Conservation (phyloP, 108 stramenopile species). For the Schizochytrium sp. region DNA sequence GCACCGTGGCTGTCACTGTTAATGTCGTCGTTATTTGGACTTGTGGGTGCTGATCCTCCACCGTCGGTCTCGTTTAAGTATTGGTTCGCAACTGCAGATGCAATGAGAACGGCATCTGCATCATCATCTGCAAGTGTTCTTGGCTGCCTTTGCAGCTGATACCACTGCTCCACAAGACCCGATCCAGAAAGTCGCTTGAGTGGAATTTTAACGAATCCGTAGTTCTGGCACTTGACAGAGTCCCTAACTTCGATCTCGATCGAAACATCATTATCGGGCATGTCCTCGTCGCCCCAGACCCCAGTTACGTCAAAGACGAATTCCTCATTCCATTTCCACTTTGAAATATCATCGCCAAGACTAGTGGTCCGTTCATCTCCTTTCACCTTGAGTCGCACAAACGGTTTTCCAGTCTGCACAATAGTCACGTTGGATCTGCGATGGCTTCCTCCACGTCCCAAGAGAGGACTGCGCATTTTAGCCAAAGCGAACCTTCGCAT, state of each 20-base stretch:
- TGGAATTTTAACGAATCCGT: conserved; percentile 10
- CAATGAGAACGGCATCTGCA: conserved; percentile 3
- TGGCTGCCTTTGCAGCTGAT: conserved; percentile 16
- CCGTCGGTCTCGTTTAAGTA: conserved; percentile 15
- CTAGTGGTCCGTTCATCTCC: not conserved
- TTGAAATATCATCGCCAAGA: not conserved
- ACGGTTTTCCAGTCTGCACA: conserved; percentile 10
- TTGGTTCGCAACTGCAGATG: not conserved
- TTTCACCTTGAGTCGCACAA: conserved; percentile 41
- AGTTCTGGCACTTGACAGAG: conserved; percentile 20
- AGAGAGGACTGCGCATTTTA: not conserved
- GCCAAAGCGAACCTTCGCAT: conserved; percentile 32
- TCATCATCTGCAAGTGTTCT: not conserved
- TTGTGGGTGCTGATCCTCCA: not conserved
- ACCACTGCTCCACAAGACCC: conserved; percentile 46
- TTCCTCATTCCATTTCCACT: conserved; percentile 48
- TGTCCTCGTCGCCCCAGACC: not conserved
- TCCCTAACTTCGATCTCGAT: conserved; percentile 39
- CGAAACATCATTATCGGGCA: not conserved
- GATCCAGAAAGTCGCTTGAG: conserved; percentile 18
- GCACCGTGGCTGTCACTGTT: not conserved
- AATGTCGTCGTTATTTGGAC: not conserved
- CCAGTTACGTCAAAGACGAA: conserved; percentile 44
- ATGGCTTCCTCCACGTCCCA: not conserved
- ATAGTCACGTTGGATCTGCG: not conserved